These are phyloP conservation scores for Penicillium odoratum DNA, from an alignment of 495 filamentous ascomycete genomes.

Conservation along the genomic window DNA sequence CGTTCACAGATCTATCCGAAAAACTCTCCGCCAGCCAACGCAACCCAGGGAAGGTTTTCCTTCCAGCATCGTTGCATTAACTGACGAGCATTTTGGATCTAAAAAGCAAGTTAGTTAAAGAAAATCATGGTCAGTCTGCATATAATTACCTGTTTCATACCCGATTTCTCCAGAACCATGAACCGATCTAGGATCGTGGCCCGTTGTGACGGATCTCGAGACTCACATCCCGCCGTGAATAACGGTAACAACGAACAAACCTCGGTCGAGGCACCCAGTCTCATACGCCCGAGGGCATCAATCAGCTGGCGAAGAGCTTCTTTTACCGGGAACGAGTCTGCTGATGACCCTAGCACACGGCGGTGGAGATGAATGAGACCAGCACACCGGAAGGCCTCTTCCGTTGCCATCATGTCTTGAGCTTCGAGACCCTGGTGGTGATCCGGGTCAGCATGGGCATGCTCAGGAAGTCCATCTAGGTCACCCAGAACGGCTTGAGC, in stretches of 20 bases:
- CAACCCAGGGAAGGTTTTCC: conserved; percentile 42
- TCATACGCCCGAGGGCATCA: conserved; percentile 59
- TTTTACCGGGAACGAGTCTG: conserved; percentile 58
- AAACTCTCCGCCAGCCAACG: conserved; percentile 43
- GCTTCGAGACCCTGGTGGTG: conserved; percentile 37
- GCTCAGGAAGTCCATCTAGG: conserved; percentile 39
- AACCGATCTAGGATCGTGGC: conserved; percentile 66
- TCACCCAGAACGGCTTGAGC: conserved; percentile 57
- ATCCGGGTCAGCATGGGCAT: conserved; percentile 30
- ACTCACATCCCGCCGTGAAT: conserved; percentile 83
- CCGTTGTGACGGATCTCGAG: conserved; percentile 53
- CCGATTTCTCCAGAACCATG: conserved; percentile 67
- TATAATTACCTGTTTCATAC: conserved; percentile 69
- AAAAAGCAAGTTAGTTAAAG: neutral
- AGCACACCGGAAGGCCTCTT: conserved; percentile 78
- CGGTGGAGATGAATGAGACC: conserved; percentile 76
- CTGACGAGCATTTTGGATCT: conserved; percentile 48
- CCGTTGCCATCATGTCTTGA: conserved; percentile 71
- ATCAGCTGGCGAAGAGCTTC: conserved; percentile 65
- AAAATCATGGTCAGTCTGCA: neutral
- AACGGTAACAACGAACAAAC: conserved; percentile 78
- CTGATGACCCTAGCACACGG: conserved; percentile 63
- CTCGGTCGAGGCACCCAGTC: conserved; percentile 68
- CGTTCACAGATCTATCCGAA: conserved; percentile 30
- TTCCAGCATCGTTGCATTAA: conserved; percentile 50